Evolutionary conservation across 352 stramenopile species (phyloP), one percentile per base, ranked within the genome.

Genomic region (Elongisporangium prolatum): DNA sequence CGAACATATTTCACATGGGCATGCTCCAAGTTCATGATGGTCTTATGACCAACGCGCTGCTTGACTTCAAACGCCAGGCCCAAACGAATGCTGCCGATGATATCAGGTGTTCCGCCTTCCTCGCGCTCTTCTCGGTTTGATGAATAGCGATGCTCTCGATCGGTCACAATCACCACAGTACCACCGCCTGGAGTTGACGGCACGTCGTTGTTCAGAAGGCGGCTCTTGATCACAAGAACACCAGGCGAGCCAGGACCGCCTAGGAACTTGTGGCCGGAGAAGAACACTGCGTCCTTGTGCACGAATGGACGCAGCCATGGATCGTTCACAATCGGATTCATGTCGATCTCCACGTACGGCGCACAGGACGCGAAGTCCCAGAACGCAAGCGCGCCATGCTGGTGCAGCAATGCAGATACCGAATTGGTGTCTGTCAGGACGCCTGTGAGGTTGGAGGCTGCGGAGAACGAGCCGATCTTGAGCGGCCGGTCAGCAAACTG

Each of bases 211-310:
- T 34, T 57, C 10, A 93, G 68, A 17, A 93, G 63, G 2, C 68
- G 65, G 85, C 98, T 96, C 67, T 99, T 99, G 7, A 98, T 72
- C 2, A 99, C 81, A 13, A 99, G 77, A 4, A 99, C 88, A 13
- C 96, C 95, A 4, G 95, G 89, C 5, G 90, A 95, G 7, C 88
- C 90, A 0, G 89, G 86, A 7, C 96, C 97, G 34, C 97, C 97
- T 9, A 98, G 62, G 52, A 99, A 95, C 72, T 99, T 99, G 82
- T 99, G 97, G 3, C 91, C 89, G 3, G 84, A 98, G 58, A 99
- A 89, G 69, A 98, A 98, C 22, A 98, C 79, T 0, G 96, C 97
- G 74, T 99, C 96, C 63, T 98, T 98, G 56, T 88, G 77, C 2
- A 69, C 65, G 24, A 63, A 69, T 37, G 61, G 64, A 4, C 65